Percentiles rank a stretch among this genome's conserved stretches.
Conservation (phyloP, 371 early-diverging fungal genomes). For the Syncephalastrum contaminatum region DNA sequence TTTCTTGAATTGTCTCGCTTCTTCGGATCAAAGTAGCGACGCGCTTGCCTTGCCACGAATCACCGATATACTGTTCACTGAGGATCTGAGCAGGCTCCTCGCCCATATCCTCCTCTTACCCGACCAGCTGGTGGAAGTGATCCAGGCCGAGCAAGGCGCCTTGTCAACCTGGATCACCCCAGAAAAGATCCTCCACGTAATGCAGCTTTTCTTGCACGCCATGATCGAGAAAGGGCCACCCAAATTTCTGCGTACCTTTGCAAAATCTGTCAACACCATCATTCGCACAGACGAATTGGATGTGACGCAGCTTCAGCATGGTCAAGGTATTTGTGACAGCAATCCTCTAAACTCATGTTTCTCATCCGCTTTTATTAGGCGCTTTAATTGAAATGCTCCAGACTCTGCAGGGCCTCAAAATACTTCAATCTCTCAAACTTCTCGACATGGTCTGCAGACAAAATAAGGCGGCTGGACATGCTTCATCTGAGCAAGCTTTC, state of each 20-base stretch:
- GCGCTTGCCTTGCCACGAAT: not conserved
- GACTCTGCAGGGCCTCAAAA: slow-evolving; percentile 25
- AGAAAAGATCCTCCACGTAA: slow-evolving; percentile 12
- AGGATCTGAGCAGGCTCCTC: slow-evolving; percentile 10
- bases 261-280: slow-evolving; percentile 8
- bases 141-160: slow-evolving; percentile 24
- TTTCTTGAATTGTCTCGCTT: slow-evolving; percentile 18
- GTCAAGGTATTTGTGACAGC: slow-evolving; percentile 26
- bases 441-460: slow-evolving; percentile 25
- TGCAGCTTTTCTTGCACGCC: slow-evolving; percentile 11
- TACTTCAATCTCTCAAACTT: slow-evolving; percentile 24
- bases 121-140: slow-evolving; percentile 20
- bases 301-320: slow-evolving; percentile 24
- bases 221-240: slow-evolving; percentile 12
- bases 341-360: not conserved
- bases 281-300: slow-evolving; percentile 21
- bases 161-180: slow-evolving; percentile 15
- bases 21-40: not conserved
- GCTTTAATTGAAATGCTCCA: slow-evolving; percentile 23
- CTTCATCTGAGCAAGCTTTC: slow-evolving; percentile 11
- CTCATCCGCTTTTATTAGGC: slow-evolving; percentile 3
- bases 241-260: slow-evolving; percentile 10
- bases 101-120: slow-evolving; percentile 29
- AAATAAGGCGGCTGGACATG: slow-evolving; percentile 9
- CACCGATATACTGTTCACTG: slow-evolving; percentile 11